phyloP scores from a whole-genome alignment of 805 yeast species.

The Priceomyces carsonii region DNA sequence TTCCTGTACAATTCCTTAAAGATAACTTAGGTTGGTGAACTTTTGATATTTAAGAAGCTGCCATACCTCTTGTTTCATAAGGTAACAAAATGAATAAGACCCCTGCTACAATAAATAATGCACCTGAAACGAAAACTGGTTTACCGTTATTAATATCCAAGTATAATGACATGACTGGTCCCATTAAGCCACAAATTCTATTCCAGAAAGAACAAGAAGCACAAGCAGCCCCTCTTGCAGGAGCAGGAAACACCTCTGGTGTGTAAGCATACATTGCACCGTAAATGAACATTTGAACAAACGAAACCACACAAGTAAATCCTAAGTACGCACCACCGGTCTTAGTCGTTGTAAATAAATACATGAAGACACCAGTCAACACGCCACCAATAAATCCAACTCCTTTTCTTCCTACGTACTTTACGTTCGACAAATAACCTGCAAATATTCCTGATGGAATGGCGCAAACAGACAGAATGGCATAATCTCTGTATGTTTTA shows the following conservation, averaged over 20 bases:
- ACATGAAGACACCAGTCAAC: constrained; percentile 51
- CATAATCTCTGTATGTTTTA: constrained; percentile 20
- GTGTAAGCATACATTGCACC: constrained; percentile 12
- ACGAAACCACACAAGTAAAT: constrained; percentile 37
- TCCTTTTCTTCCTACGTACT: constrained; percentile 53
- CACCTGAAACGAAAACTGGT: constrained; percentile 13
- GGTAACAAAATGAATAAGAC: constrained; percentile 29
- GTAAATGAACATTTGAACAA: constrained; percentile 45
- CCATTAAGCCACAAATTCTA: constrained; percentile 28
- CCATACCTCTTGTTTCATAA: constrained; percentile 12
- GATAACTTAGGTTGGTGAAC: neutral
- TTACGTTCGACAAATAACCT: constrained; percentile 14
- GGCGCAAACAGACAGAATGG: constrained; percentile 17
- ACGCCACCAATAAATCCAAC: constrained; percentile 47
- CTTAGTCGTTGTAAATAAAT: constrained; percentile 57
- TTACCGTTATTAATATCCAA: constrained; percentile 12
- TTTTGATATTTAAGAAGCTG: constrained; percentile 6
- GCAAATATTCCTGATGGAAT: constrained; percentile 20
- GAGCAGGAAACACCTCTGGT: constrained; percentile 13
- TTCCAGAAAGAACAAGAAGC: constrained; percentile 19
- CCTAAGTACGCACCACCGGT: constrained; percentile 36
- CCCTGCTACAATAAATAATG: constrained; percentile 8
- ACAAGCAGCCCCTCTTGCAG: constrained; percentile 11
- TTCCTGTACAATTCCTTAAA: too few species aligned
- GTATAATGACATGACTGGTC: constrained; percentile 16